Base-by-base conservation (phyloP, 176 grass and related monocot genomes). In the Phoenix roebelenii region DNA sequence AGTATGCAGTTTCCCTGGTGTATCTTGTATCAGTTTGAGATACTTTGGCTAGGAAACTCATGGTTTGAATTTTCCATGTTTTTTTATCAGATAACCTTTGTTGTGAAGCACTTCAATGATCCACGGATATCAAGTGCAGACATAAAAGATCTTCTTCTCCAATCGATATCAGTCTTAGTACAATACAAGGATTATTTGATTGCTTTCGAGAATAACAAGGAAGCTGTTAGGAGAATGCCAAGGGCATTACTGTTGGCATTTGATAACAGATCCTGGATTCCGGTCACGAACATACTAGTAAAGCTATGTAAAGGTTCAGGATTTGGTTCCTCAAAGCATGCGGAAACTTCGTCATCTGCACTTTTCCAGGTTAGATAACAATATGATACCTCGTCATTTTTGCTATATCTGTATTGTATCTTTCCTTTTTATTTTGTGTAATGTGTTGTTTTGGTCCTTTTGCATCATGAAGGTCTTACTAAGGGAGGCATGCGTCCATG, bases 251-350 rank as follows among this genome's bases (percentile, higher is more conserved):
- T 94, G 50, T 78, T 85, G 65, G 77, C 84, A 58, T 94, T 94
- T 74, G 81, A 94, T 69, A 94, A 88, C 55, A 80, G 89, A 72
- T 94, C 89, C 51, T 94, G 89, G 89, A 88, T 94, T 57, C 84
- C 89, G 44, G 89, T 85, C 66, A 82, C 84, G 0, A 88, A 88
- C 66, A 94, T 94, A 72, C 77, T 94, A 58, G 82, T 77, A 55
- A 81, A 74, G 16, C 71, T 94, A 23, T 94, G 89, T 64, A 94
- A 84, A 69, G 83, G 80, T 59, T 87, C 74, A 63, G 83, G 89
- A 66, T 93, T 93, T 77, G 77, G 79, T 74, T 80, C 74, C 15
- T 87, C 77, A 60, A 93, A 83, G 55, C 85, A 86, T 78, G 61
- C 60, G 49, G 89, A 88, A 68, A 79, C 80, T 55, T 72, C 76